These are phyloP conservation scores for Phytophthora pinifolia DNA, from an alignment of 352 stramenopile genomes.

Conservation along the genomic window DNA sequence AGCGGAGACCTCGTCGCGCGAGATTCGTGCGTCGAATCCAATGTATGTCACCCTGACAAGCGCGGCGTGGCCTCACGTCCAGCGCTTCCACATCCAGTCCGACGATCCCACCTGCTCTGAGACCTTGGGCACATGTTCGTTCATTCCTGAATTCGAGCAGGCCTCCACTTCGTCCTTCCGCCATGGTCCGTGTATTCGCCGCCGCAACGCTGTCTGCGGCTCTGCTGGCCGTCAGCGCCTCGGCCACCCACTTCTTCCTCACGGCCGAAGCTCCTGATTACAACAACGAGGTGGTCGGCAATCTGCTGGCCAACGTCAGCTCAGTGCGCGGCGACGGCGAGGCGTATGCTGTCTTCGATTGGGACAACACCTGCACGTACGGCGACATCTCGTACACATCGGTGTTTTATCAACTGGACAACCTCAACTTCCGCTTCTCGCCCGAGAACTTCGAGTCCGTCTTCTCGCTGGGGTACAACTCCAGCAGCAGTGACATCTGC, in stretches of 20 bases:
- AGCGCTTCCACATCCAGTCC: constrained; percentile 12
- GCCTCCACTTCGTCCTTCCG: neutral
- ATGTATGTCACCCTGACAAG: constrained; percentile 6
- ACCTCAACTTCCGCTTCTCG: constrained; percentile 49
- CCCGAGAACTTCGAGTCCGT: constrained; percentile 41
- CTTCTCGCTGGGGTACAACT: constrained; percentile 58
- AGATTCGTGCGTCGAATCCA: constrained; percentile 10
- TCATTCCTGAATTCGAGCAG: constrained; percentile 24
- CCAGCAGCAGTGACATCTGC: constrained; percentile 46
- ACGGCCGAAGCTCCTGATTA: constrained; percentile 53
- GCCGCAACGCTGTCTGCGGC: constrained; percentile 19
- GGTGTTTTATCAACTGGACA: constrained; percentile 59
- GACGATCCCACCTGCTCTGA: constrained; percentile 7
- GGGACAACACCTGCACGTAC: constrained; percentile 72
- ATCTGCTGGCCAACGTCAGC: constrained; percentile 39
- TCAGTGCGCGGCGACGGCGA: constrained; percentile 35
- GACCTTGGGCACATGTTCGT: neutral
- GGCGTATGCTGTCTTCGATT: constrained; percentile 59
- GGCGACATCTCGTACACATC: constrained; percentile 71
- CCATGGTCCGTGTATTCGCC: constrained; percentile 27
- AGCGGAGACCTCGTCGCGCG: neutral
- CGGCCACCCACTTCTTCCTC: constrained; percentile 32
- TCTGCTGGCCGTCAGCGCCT: constrained; percentile 15
- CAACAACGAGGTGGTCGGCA: constrained; percentile 53
- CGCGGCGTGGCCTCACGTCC: constrained; percentile 6